These are phyloP conservation scores for Alloascoidea hylecoeti DNA, from an alignment of 805 yeast genomes.

Conservation along the genomic window DNA sequence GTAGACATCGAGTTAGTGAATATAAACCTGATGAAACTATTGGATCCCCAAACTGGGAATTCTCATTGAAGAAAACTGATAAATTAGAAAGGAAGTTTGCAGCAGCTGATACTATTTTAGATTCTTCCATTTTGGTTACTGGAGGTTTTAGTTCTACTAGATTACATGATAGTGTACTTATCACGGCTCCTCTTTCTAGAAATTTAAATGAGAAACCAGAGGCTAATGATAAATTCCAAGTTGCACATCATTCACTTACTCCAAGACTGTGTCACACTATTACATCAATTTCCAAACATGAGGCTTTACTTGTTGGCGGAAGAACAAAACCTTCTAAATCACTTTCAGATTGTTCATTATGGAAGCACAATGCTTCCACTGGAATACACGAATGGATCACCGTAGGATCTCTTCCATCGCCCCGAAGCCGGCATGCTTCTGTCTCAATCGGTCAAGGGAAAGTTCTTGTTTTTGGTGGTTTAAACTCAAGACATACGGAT, in stretches of 20 bases:
- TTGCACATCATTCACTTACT: constrained; percentile 10
- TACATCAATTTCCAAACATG: constrained; percentile 17
- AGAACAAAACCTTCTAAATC: constrained; percentile 42
- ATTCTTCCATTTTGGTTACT: constrained; percentile 11
- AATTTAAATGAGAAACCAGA: constrained; percentile 5
- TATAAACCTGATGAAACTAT: background rate
- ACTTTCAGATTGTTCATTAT: constrained; percentile 19
- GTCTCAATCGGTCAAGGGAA: constrained; percentile 14
- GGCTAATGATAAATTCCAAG: constrained; percentile 3
- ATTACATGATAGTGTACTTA: constrained; percentile 9
- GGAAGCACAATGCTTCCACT: too few species aligned
- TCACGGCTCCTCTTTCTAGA: background rate
- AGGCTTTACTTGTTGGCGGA: constrained; percentile 45
- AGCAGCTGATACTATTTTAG: constrained; percentile 16
- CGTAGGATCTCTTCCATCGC: constrained; percentile 22
- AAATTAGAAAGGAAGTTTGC: constrained; percentile 27
- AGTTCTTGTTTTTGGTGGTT: constrained; percentile 38
- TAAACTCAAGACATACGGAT: constrained; percentile 8
- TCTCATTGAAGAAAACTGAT: background rate
- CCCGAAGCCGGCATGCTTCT: constrained; percentile 38
- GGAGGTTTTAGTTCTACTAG: constrained; percentile 23
- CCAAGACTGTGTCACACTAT: constrained; percentile 50
- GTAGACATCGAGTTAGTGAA: background rate
- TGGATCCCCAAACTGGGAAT: background rate
- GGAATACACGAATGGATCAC: constrained; percentile 23